Evolutionary conservation across 2,329 filamentous ascomycete genomes (phyloP).

Genomic region (Sporothrix protearum): DNA sequence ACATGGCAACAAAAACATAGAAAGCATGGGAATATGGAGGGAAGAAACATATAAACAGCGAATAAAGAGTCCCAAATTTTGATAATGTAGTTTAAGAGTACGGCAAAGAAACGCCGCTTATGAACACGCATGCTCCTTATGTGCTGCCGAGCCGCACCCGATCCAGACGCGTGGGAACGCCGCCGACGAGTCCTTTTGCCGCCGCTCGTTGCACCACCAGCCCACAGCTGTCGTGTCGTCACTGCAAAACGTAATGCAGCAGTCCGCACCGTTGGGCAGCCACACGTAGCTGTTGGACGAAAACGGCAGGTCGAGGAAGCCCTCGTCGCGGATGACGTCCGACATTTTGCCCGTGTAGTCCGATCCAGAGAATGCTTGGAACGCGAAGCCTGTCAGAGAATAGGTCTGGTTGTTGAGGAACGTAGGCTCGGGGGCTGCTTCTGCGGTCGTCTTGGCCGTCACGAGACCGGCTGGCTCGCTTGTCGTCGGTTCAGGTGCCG

Average conservation of each 20-base stretch:
- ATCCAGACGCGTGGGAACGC: conserved; percentile 21
- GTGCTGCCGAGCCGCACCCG: conserved; percentile 16
- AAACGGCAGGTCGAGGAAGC: conserved; percentile 30
- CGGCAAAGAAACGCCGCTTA: not conserved
- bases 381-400: conserved; percentile 29
- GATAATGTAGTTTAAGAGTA: not conserved
- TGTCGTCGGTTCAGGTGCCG: not conserved
- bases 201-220: conserved; percentile 36
- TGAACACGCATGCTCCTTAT: conserved; percentile 16
- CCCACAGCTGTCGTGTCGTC: conserved; percentile 30
- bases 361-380: conserved; percentile 35
- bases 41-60: not conserved
- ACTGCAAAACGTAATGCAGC: conserved; percentile 34
- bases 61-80: not conserved
- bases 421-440: not conserved
- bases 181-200: not conserved
- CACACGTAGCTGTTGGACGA: conserved; percentile 31
- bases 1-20: not conserved
- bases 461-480: not conserved
- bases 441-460: not conserved
- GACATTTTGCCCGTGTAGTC: conserved; percentile 32
- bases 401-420: conserved; percentile 31
- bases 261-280: conserved; percentile 30
- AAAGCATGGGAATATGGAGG: not conserved
- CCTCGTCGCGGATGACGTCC: conserved; percentile 30